A percentile compares a stretch with the other conserved stretches of the same genome.
phyloP scores from a whole-genome alignment of 1,139 yeast genomes.

The Saccharomyces hybrid region DNA sequence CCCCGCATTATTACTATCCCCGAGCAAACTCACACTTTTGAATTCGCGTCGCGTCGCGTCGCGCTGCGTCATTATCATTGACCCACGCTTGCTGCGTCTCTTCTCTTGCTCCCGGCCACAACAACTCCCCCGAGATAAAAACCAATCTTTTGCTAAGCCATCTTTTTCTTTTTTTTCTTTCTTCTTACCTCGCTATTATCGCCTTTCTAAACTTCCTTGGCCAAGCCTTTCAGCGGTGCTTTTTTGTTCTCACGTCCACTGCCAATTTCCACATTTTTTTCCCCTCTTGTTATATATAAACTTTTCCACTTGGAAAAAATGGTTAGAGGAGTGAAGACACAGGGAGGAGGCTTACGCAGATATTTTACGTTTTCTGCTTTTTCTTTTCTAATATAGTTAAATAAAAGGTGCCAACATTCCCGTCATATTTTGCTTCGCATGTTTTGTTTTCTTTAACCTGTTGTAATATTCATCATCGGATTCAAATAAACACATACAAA shows the following conservation, averaged over 20 bases:
- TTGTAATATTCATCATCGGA: not conserved
- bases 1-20: not conserved
- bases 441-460: not conserved
- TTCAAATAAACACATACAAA: not conserved
- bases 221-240: not conserved
- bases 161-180: not conserved
- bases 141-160: not conserved
- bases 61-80: not conserved
- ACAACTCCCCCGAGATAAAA: not conserved
- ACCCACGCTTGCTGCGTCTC: not conserved
- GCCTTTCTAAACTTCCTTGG: not conserved
- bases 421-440: not conserved
- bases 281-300: not conserved
- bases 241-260: not conserved
- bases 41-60: not conserved
- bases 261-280: not conserved
- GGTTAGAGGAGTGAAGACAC: not conserved
- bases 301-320: not conserved
- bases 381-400: not conserved
- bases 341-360: not conserved
- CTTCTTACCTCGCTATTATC: not conserved
- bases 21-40: not conserved
- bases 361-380: not conserved
- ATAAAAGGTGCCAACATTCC: not conserved
- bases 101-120: not conserved